Evolutionary conservation across 768 basidiomycete genomes (phyloP).

Genomic region (Tulasnella sp.): DNA sequence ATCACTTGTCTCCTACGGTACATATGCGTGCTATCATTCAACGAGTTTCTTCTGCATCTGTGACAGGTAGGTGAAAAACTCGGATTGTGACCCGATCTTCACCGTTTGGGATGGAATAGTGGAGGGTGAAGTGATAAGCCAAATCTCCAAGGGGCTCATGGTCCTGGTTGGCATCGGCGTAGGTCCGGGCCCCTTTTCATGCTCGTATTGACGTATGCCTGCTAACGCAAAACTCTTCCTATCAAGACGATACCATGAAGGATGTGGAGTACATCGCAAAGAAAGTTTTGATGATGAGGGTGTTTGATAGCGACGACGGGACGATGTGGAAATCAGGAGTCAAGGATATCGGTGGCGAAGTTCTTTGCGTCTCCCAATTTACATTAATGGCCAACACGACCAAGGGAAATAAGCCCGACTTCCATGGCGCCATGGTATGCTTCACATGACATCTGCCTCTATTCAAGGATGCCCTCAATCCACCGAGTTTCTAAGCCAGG

Average conservation of each 20-base stretch:
- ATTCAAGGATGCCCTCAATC: not conserved
- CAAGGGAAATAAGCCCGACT: constrained; percentile 86
- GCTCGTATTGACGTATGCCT: constrained; percentile 5
- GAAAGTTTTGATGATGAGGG: constrained; percentile 68
- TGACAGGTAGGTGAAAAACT: constrained; percentile 41
- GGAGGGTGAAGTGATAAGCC: constrained; percentile 63
- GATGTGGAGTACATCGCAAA: constrained; percentile 64
- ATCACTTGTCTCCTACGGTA: not conserved
- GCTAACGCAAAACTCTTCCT: not conserved
- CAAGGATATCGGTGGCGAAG: constrained; percentile 77
- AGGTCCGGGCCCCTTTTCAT: constrained; percentile 36
- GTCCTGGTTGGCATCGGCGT: constrained; percentile 80
- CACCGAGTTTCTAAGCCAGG: constrained; percentile 37
- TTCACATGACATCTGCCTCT: not conserved
- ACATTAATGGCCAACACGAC: constrained; percentile 76
- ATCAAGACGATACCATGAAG: constrained; percentile 62
- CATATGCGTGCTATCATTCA: constrained; percentile 79
- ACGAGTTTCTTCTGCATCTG: constrained; percentile 73
- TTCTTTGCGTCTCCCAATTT: constrained; percentile 92
- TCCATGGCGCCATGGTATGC: constrained; percentile 82
- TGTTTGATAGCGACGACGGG: constrained; percentile 49
- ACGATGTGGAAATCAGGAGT: constrained; percentile 82
- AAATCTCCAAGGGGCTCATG: constrained; percentile 75
- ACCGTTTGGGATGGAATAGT: constrained; percentile 35
- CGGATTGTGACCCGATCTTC: not conserved